These are phyloP conservation scores for Podospora pseudopauciseta DNA, from an alignment of 495 filamentous ascomycete genomes.

Conservation along the genomic window DNA sequence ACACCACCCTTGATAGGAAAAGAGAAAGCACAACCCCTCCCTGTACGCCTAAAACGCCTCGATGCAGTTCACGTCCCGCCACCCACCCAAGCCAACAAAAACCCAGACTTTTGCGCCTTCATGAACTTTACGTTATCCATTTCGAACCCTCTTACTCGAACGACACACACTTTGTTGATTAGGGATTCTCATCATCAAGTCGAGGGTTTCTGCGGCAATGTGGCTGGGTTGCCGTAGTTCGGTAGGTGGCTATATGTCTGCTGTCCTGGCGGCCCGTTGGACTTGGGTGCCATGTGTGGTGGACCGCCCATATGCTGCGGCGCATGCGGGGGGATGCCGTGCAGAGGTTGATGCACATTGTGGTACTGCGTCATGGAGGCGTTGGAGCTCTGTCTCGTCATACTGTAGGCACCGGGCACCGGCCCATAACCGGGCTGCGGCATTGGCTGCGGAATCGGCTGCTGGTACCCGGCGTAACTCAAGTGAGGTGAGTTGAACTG, in stretches of 20 bases:
- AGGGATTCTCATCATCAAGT: slow-evolving; percentile 26
- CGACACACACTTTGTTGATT: neutral
- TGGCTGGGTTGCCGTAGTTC: slow-evolving; percentile 54
- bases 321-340: slow-evolving; percentile 11
- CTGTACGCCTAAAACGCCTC: slow-evolving; percentile 27
- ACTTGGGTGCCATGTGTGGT: slow-evolving; percentile 39
- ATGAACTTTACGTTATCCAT: slow-evolving; percentile 19
- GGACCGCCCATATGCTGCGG: slow-evolving; percentile 31
- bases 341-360: slow-evolving; percentile 20
- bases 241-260: slow-evolving; percentile 48
- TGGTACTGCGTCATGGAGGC: slow-evolving; percentile 49
- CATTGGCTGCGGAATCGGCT: slow-evolving; percentile 37
- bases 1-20: neutral
- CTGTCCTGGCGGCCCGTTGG: slow-evolving; percentile 25
- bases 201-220: slow-evolving; percentile 55
- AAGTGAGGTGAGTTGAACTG: slow-evolving; percentile 45
- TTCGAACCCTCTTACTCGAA: slow-evolving; percentile 4
- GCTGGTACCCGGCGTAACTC: slow-evolving; percentile 41
- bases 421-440: slow-evolving; percentile 37
- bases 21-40: neutral
- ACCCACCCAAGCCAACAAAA: neutral
- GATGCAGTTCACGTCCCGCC: slow-evolving; percentile 21
- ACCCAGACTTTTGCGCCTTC: slow-evolving; percentile 20
- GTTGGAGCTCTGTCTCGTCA: slow-evolving; percentile 54
- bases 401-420: slow-evolving; percentile 40